These are phyloP conservation scores for Raphanus sativus DNA, from an alignment of 345 rosid species.

Conservation along the genomic window DNA sequence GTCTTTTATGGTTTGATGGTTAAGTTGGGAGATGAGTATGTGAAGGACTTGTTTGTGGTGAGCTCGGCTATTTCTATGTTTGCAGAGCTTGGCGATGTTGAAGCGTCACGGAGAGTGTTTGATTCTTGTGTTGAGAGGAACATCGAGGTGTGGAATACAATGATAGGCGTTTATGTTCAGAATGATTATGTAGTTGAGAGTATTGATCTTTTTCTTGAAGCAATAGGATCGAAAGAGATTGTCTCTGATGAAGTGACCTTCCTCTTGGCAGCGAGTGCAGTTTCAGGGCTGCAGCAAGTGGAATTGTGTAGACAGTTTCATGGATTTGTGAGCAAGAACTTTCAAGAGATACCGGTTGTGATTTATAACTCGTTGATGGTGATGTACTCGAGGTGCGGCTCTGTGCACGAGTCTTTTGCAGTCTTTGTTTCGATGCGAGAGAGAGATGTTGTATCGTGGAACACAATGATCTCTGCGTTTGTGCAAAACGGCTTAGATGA, in stretches of 20 bases:
- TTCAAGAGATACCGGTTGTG: conserved; percentile 46
- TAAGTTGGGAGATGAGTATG: conserved; percentile 60
- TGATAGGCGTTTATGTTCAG: conserved; percentile 72
- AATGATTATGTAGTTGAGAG: conserved; percentile 48
- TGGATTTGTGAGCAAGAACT: conserved; percentile 61
- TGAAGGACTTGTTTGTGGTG: conserved; percentile 64
- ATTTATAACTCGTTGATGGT: conserved; percentile 62
- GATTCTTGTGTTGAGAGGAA: conserved; percentile 57
- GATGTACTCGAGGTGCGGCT: conserved; percentile 81
- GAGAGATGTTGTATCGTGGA: conserved; percentile 85
- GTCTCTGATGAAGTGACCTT: conserved; percentile 66
- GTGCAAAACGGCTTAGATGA: conserved; percentile 79
- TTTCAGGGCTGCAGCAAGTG: conserved; percentile 67
- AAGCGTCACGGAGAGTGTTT: conserved; percentile 63
- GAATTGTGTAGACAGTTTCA: conserved; percentile 65
- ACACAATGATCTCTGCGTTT: conserved; percentile 79
- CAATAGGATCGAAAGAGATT: conserved; percentile 46
- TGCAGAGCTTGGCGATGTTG: conserved; percentile 68
- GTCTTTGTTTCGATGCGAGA: conserved; percentile 65
- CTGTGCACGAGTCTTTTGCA: conserved; percentile 58
- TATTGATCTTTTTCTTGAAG: conserved; percentile 60
- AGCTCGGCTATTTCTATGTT: conserved; percentile 69
- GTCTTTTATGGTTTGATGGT: conserved; percentile 64
- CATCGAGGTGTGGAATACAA: conserved; percentile 83
- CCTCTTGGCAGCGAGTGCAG: conserved; percentile 60